Conservation (phyloP, 805 yeast species). For the Kodamaea neixiangensis region DNA sequence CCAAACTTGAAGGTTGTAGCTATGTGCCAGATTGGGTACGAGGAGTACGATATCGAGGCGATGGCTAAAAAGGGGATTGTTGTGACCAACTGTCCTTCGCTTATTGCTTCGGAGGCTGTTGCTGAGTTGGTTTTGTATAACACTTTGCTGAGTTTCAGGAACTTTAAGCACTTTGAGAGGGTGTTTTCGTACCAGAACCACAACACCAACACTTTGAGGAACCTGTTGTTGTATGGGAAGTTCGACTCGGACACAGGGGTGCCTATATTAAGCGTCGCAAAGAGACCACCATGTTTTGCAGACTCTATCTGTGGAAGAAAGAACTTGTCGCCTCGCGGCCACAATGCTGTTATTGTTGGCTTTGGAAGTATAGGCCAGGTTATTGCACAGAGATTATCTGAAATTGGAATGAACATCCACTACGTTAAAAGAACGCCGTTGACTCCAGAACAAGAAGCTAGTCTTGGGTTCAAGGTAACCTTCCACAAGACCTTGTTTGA, state of each 20-base stretch:
- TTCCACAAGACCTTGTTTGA: conserved; percentile 21
- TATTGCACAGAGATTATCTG: conserved; percentile 22
- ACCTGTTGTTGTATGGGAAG: conserved; percentile 13
- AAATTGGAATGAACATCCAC: conserved; percentile 29
- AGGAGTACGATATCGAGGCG: conserved; percentile 20
- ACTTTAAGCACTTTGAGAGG: conserved; percentile 19
- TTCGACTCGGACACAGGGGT: conserved; percentile 14
- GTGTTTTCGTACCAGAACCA: conserved; percentile 12
- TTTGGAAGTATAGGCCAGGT: conserved; percentile 28
- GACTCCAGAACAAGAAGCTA: conserved; percentile 14
- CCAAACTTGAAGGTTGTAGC: conserved; percentile 21
- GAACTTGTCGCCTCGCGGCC: conserved; percentile 22
- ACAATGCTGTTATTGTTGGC: conserved; percentile 28
- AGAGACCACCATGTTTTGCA: conserved; percentile 23
- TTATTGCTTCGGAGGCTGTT: conserved; percentile 27
- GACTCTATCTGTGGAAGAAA: conserved; percentile 23
- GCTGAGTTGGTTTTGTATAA: conserved; percentile 29
- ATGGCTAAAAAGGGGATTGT: conserved; percentile 23
- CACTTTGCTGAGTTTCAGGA: conserved; percentile 26
- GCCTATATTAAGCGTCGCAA: neutral
- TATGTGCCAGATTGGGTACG: conserved; percentile 27
- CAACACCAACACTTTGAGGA: conserved; percentile 17
- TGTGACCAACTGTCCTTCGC: conserved; percentile 26
- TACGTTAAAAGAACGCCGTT: conserved; percentile 24
- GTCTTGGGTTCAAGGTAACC: conserved; percentile 20